Percentiles rank a stretch among this genome's conserved stretches.
These are phyloP conservation scores for Herpetomonas tarakana DNA, from an alignment of 208 protist species.

Conservation along the genomic window DNA sequence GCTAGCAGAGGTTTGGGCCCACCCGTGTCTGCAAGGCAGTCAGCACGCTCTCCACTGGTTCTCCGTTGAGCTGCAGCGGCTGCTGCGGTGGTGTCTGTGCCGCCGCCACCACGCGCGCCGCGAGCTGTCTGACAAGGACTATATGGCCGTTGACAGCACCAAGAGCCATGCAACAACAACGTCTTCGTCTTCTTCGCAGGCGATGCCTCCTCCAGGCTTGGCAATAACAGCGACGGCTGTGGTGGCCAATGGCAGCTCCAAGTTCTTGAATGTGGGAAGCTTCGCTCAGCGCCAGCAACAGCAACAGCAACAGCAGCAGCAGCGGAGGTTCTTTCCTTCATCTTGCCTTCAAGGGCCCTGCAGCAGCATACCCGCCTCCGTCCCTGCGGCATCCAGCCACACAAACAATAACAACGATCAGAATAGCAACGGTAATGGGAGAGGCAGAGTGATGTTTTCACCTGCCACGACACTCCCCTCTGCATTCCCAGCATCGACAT, in stretches of 20 bases:
- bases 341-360: too few relatives aligned
- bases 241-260: background rate
- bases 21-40: slow-evolving; percentile 9
- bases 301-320: background rate
- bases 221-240: background rate
- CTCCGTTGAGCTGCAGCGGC: slow-evolving; percentile 31
- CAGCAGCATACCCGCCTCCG: too few relatives aligned
- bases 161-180: background rate
- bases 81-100: slow-evolving; percentile 21
- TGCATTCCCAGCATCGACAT: too few relatives aligned
- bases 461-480: too few relatives aligned
- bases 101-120: background rate
- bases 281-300: background rate
- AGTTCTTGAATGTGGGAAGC: background rate
- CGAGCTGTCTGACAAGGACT: background rate
- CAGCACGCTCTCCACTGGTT: slow-evolving; percentile 30
- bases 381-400: too few relatives aligned
- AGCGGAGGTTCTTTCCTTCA: slow-evolving; percentile 1
- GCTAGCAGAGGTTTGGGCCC: slow-evolving; percentile 13
- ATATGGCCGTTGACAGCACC: too few relatives aligned
- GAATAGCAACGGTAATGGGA: too few relatives aligned
- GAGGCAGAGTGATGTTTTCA: too few relatives aligned
- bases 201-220: background rate
- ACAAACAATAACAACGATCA: too few relatives aligned
- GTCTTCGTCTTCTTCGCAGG: too few relatives aligned